Evolutionary conservation across 768 basidiomycete genomes (phyloP), one percentile per base, ranked within the genome.

Genomic region (Arthromyces matolae): DNA sequence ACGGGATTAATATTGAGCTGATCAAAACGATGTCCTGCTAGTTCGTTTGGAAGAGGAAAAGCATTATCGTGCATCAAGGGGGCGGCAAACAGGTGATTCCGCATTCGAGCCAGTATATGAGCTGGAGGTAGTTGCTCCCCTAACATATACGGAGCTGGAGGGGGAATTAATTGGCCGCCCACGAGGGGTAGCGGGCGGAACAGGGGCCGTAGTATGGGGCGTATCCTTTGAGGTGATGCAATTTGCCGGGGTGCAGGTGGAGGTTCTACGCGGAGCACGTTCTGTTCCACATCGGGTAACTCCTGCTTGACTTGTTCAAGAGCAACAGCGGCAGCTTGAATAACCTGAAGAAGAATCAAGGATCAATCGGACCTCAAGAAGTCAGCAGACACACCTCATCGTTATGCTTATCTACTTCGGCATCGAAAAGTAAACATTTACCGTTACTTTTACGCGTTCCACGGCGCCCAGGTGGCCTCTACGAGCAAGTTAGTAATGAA

Each of bases 271-370:
- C 72, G 64, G 53, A 86, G 62, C 31, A 70, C 69, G 14, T 72
- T 61, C 25, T 73, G 71, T 35, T 75, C 66, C 19, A 79, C 63
- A 29, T 84, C 78, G 0, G 84, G 82, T 25, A 81, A 71, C 19
- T 72, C 62, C 19, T 61, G 63, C 52, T 73, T 75, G 57, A 76
- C 75, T 22, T 78, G 74, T 20, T 74, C 73, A 8, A 77, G 58
- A 0, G 83, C 82, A 34, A 59, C 65, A 53, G 78, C 68, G n/a
- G 73, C 76, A 0, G 84, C 83, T 54, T 64, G 72, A 27, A 71
- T 70, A 29, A 85, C 81, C 83, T 84, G 38, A 1, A 34, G 22
- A 10, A n/a, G 29, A 19, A 37, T 9, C 10, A 35, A 12, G 13
- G 6, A 28, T 27, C 18, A 8, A 10, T 23, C 8, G 22, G 20